Percentiles rank a stretch among this genome's conserved stretches.
These are phyloP conservation scores for Barnettozyma botsteinii DNA, from an alignment of 805 yeast genomes.

Conservation along the genomic window DNA sequence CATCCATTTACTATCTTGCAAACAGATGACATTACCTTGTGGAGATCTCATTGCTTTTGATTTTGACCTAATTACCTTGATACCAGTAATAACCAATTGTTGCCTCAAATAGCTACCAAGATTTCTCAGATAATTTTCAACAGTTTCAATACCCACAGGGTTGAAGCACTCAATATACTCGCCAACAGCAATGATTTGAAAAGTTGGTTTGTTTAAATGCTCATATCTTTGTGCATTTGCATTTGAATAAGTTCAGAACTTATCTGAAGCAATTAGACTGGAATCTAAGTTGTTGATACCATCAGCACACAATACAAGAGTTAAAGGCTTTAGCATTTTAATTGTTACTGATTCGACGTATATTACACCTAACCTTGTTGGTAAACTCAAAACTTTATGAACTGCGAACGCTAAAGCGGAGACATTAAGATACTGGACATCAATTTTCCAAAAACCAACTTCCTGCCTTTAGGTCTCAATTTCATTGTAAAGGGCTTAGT, in stretches of 20 bases:
- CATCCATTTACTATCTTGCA: no score
- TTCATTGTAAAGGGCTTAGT: neutral
- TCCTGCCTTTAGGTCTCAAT: slow-evolving; percentile 1
- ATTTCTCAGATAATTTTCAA: neutral
- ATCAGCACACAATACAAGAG: no score
- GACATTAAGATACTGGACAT: neutral
- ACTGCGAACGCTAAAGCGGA: neutral
- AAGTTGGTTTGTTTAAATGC: slow-evolving; percentile 1
- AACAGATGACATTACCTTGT: no score
- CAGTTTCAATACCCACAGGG: neutral
- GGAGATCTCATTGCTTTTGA: no score
- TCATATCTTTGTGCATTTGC: neutral
- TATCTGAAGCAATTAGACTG: no score
- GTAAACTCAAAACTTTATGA: no score
- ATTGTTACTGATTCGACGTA: no score
- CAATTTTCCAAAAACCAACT: slow-evolving; percentile 1
- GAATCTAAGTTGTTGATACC: neutral
- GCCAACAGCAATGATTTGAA: slow-evolving; percentile 1
- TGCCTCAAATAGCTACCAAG: neutral
- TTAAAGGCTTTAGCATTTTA: no score
- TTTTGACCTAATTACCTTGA: no score
- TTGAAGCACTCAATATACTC: neutral
- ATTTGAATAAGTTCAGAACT: no score
- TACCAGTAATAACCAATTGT: neutral
- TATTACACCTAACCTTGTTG: no score